phyloP scores from a whole-genome alignment of 352 stramenopile genomes.

The Globisporangium perplexum region DNA sequence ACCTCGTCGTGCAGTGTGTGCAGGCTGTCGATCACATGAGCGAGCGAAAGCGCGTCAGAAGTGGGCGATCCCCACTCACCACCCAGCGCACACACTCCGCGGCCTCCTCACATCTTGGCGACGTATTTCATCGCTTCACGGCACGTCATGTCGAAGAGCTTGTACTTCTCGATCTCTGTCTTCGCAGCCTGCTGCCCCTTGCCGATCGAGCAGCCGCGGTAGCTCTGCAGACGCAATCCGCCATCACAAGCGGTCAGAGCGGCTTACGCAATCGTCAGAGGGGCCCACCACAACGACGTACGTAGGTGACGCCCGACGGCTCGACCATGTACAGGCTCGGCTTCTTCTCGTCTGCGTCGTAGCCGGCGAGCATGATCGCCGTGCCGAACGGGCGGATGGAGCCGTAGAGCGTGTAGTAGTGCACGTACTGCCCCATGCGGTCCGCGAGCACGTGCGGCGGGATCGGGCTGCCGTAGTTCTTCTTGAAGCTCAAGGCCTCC shows the following conservation, averaged over 20 bases:
- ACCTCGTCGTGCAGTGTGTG: slow-evolving; percentile 95
- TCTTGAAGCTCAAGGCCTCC: slow-evolving; percentile 93
- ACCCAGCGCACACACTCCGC: not conserved
- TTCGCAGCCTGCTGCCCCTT: slow-evolving; percentile 98
- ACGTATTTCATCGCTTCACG: slow-evolving; percentile 97
- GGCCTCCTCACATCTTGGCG: slow-evolving; percentile 91
- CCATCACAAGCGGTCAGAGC: too few species aligned
- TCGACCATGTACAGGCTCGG: slow-evolving; percentile 90
- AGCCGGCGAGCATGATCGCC: slow-evolving; percentile 93
- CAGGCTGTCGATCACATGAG: slow-evolving; percentile 47
- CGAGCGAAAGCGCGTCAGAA: too few species aligned
- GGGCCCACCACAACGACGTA: slow-evolving; percentile 41
- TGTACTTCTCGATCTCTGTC: slow-evolving; percentile 99
- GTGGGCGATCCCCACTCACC: too few species aligned
- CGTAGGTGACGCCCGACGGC: slow-evolving; percentile 88
- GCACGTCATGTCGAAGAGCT: slow-evolving; percentile 92
- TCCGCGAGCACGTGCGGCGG: slow-evolving; percentile 92
- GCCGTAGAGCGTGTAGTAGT: slow-evolving; percentile 99
- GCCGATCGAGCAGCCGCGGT: slow-evolving; percentile 95
- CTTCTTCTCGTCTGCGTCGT: slow-evolving; percentile 92
- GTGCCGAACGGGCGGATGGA: slow-evolving; percentile 96
- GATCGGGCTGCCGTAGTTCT: slow-evolving; percentile 95
- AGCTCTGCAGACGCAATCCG: slow-evolving; percentile 74
- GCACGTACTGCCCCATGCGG: slow-evolving; percentile 95
- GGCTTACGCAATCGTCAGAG: too few species aligned